Evolutionary conservation across 768 basidiomycete species (phyloP), one percentile per base, ranked within the genome.

Genomic region (Gyrodon lividus): DNA sequence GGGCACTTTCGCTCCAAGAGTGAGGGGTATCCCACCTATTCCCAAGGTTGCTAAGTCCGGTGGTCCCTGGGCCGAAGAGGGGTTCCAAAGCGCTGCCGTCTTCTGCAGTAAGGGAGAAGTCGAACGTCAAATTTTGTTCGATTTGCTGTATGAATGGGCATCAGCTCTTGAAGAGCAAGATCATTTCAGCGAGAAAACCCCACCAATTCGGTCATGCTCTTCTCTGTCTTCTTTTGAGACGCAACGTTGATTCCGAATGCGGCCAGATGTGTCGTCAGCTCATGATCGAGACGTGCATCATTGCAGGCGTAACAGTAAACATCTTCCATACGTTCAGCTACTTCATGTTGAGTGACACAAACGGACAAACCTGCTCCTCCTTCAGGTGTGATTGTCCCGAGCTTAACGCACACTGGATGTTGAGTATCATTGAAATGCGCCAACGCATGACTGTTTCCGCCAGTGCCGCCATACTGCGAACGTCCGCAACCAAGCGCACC

Each of bases 381-480:
- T 63, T 98, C 95, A 0, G 97, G 90, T 1, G 95, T 95, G 57
- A 99, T 97, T 0, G 96, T 98, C 0, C 97, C 97, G 0, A 98
- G 75, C 67, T 98, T 99, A 30, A 98, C 94, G 48, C 87, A 87
- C 19, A 94, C 78, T 0, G 84, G 78, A 62, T 99, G 97, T 0
- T 76, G 74, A 0, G 86, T 85, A 39, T 78, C 73, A 41, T 86
- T 66, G 45, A 76, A 96, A 64, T 99, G 97, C 9, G 72, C 65
- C 28, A 98, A 69, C 0, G 89, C 96, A 62, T 99, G 97, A 0
- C 95, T 86, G 59, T 98, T 95, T 1, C 97, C 97, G 0, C 83
- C 84, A 0, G 79, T 45, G 1, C 89, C 90, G 5, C 92, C 92
- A 55, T 77, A 89, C 60, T 93, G 94, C 55, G 86, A 67, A 22